These are phyloP conservation scores for Ustilago lituana DNA, from an alignment of 1,284 basidiomycete genomes.

Conservation along the genomic window DNA sequence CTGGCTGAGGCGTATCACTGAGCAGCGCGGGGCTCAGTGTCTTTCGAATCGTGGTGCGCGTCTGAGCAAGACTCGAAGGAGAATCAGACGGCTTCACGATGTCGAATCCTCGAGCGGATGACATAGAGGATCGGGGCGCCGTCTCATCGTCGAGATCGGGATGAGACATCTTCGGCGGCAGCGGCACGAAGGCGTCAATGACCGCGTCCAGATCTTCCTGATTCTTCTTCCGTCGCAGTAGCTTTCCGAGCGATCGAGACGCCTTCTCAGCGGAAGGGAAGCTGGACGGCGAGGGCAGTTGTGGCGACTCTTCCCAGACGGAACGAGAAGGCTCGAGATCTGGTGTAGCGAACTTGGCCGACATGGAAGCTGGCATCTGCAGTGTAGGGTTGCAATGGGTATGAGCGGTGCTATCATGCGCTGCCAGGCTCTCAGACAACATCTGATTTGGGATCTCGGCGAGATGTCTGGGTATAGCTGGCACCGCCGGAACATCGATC, in stretches of 20 bases:
- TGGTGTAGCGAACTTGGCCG: slow-evolving; percentile 8
- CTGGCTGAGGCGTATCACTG: slow-evolving; percentile 16
- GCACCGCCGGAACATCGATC: slow-evolving; percentile 14
- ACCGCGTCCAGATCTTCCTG: slow-evolving; percentile 13
- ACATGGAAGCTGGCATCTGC: neutral
- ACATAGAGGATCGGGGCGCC: slow-evolving; percentile 33
- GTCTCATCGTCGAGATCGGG: slow-evolving; percentile 17
- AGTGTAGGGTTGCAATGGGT: neutral
- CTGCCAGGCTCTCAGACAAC: neutral
- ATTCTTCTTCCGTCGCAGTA: slow-evolving; percentile 25
- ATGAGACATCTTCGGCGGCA: slow-evolving; percentile 21
- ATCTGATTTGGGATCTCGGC: neutral
- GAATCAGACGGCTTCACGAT: slow-evolving; percentile 3
- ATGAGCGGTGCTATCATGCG: neutral
- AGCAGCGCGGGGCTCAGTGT: slow-evolving; percentile 43
- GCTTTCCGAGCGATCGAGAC: slow-evolving; percentile 15
- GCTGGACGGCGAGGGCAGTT: slow-evolving; percentile 8
- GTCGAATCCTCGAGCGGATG: slow-evolving; percentile 28
- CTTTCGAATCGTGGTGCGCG: slow-evolving; percentile 38
- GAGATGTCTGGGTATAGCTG: slow-evolving; percentile 19
- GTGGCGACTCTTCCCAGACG: slow-evolving; percentile 29
- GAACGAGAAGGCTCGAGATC: slow-evolving; percentile 12
- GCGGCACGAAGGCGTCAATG: slow-evolving; percentile 16
- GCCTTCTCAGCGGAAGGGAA: slow-evolving; percentile 25
- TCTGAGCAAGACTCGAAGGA: slow-evolving; percentile 3